A percentile compares a stretch with the other conserved stretches of the same genome.
Conservation (phyloP, 768 basidiomycete species). For the Clavulina sp. region DNA sequence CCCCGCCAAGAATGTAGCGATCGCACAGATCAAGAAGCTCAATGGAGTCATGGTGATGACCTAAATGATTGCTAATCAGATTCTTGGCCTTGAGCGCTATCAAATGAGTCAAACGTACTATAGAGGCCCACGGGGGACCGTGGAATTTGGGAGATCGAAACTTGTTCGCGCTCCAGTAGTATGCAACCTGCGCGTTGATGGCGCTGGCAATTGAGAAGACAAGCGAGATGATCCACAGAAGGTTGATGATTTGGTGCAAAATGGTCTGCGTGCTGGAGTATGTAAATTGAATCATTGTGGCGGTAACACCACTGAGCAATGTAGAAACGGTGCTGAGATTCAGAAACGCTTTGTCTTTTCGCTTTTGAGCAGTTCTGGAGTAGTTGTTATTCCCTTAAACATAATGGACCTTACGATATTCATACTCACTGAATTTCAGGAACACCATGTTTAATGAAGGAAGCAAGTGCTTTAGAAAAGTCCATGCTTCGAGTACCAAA, state of each 20-base stretch:
- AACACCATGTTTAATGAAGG: conserved; percentile 46
- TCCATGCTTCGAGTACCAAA: conserved; percentile 57
- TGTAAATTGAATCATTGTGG: not conserved
- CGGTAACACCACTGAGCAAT: not conserved
- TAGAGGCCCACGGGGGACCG: not conserved
- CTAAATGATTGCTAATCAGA: too few species aligned
- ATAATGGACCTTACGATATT: conserved; percentile 1
- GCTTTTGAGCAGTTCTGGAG: not conserved
- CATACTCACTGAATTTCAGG: conserved; percentile 38
- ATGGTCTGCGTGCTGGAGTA: not conserved
- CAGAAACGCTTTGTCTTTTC: not conserved
- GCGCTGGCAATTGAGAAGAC: conserved; percentile 10
- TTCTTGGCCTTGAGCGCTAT: too few species aligned
- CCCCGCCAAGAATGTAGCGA: conserved; percentile 9
- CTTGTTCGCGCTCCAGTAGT: not conserved
- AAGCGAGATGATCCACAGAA: conserved; percentile 9
- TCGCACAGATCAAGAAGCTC: conserved; percentile 8
- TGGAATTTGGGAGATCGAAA: not conserved
- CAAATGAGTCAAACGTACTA: too few species aligned
- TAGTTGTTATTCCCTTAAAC: conserved; percentile 23
- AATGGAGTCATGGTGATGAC: conserved; percentile 8
- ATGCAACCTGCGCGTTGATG: conserved; percentile 7
- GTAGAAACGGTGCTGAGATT: not conserved
- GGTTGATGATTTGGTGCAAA: conserved; percentile 2
- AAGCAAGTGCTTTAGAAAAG: conserved; percentile 46